Evolutionary conservation across 768 basidiomycete genomes (phyloP).

Genomic region (Termitomyces sp.): DNA sequence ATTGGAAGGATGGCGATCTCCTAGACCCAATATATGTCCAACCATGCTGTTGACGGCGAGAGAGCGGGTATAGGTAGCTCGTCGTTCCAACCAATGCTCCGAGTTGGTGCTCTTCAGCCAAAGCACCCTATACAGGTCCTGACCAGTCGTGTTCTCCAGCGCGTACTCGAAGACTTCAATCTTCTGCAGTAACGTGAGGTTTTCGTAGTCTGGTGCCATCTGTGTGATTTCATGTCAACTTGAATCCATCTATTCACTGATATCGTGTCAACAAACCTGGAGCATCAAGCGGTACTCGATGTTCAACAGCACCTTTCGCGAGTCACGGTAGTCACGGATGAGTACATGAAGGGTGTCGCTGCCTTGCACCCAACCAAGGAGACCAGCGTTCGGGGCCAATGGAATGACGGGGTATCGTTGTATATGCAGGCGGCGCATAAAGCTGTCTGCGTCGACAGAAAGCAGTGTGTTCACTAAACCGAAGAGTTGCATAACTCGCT

Average conservation of each 20-base stretch:
- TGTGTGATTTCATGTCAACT: constrained; percentile 27
- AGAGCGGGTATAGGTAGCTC: constrained; percentile 93
- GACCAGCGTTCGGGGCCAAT: constrained; percentile 91
- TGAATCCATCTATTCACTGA: not conserved
- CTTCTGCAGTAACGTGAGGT: constrained; percentile 90
- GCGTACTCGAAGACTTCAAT: constrained; percentile 99
- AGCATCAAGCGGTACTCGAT: constrained; percentile 99
- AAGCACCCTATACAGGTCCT: constrained; percentile 93
- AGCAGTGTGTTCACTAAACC: constrained; percentile 95
- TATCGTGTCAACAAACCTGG: constrained; percentile 53
- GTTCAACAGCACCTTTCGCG: constrained; percentile 93
- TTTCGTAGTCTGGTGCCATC: constrained; percentile 99
- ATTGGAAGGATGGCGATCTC: constrained; percentile 98
- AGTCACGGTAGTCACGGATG: constrained; percentile 94
- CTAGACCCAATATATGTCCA: constrained; percentile 94
- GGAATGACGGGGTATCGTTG: constrained; percentile 93
- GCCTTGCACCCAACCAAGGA: constrained; percentile 94
- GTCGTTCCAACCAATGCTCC: constrained; percentile 96
- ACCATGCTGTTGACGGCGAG: constrained; percentile 98
- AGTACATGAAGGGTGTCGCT: constrained; percentile 95
- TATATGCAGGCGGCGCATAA: constrained; percentile 94
- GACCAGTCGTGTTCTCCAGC: constrained; percentile 96
- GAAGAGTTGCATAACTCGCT: constrained; percentile 98
- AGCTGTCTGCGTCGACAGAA: constrained; percentile 89
- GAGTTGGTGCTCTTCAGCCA: constrained; percentile 97